These are phyloP conservation scores for Clonostachys chloroleuca DNA, from an alignment of 2,329 filamentous ascomycete species.

Conservation along the genomic window DNA sequence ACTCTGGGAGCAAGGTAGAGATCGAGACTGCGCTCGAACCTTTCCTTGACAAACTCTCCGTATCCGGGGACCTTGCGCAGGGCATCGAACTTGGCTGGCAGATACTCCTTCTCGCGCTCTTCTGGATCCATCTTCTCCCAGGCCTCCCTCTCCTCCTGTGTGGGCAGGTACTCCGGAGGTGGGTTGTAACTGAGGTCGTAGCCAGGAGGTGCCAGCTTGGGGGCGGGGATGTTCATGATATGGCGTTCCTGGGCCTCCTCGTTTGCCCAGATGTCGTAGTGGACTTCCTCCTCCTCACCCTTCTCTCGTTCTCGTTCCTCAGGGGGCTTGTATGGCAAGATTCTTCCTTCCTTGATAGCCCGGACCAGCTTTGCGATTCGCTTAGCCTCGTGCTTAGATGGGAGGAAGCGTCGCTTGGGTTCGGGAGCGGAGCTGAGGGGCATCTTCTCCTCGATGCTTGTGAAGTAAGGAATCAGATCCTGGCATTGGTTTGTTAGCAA, in stretches of 20 bases:
- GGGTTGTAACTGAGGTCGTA: conserved; percentile 98
- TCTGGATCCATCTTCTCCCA: conserved; percentile 89
- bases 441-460: conserved; percentile 86
- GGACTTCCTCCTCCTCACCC: conserved; percentile 64
- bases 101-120: conserved; percentile 83
- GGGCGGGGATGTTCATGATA: conserved; percentile 90
- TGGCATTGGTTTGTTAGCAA: conserved; percentile 15
- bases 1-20: conserved; percentile 91
- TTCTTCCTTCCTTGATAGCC: conserved; percentile 90
- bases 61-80: conserved; percentile 91
- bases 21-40: conserved; percentile 92
- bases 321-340: conserved; percentile 81
- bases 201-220: conserved; percentile 87
- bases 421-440: conserved; percentile 91
- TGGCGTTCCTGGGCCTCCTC: conserved; percentile 80
- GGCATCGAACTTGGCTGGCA: conserved; percentile 78
- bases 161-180: conserved; percentile 88
- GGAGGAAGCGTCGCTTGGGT: conserved; percentile 90
- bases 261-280: conserved; percentile 93
- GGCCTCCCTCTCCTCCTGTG: conserved; percentile 73
- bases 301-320: conserved; percentile 65
- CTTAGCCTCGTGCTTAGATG: conserved; percentile 96
- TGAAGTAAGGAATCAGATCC: conserved; percentile 92
- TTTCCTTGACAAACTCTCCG: conserved; percentile 85
- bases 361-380: conserved; percentile 95